Conservation (phyloP, 2,329 filamentous ascomycete species). For the Neocucurbitaria cava region DNA sequence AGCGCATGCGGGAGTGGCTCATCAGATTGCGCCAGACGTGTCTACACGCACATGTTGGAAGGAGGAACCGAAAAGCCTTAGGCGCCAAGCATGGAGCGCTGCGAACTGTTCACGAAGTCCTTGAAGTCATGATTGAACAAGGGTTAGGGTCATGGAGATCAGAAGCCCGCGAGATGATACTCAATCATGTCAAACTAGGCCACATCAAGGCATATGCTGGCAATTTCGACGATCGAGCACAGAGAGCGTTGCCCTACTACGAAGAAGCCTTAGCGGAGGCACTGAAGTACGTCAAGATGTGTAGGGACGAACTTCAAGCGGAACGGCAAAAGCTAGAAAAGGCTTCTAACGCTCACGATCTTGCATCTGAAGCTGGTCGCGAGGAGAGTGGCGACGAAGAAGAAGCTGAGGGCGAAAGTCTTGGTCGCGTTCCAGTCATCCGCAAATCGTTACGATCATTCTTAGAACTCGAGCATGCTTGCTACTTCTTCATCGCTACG, state of each 20-base stretch:
- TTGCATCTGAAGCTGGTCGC: conserved; percentile 35
- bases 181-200: conserved; percentile 70
- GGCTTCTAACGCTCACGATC: conserved; percentile 13
- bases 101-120: conserved; percentile 82
- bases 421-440: conserved; percentile 61
- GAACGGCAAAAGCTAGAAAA: conserved; percentile 54
- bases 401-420: conserved; percentile 48
- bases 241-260: conserved; percentile 76
- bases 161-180: conserved; percentile 72
- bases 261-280: conserved; percentile 54
- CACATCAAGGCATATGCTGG: conserved; percentile 81
- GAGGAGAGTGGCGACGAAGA: conserved; percentile 46
- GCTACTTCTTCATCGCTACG: conserved; percentile 84
- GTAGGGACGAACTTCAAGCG: conserved; percentile 65
- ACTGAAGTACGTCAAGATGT: conserved; percentile 65
- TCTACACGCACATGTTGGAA: conserved; percentile 82
- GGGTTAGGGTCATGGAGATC: conserved; percentile 74
- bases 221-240: conserved; percentile 58
- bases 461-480: conserved; percentile 81
- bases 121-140: conserved; percentile 92
- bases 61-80: conserved; percentile 68
- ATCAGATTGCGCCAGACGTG: conserved; percentile 80
- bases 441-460: conserved; percentile 73
- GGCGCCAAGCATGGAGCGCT: conserved; percentile 70
- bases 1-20: conserved; percentile 81